Evolutionary conservation across 2,329 filamentous ascomycete species (phyloP).

Genomic region (Calycina marina): DNA sequence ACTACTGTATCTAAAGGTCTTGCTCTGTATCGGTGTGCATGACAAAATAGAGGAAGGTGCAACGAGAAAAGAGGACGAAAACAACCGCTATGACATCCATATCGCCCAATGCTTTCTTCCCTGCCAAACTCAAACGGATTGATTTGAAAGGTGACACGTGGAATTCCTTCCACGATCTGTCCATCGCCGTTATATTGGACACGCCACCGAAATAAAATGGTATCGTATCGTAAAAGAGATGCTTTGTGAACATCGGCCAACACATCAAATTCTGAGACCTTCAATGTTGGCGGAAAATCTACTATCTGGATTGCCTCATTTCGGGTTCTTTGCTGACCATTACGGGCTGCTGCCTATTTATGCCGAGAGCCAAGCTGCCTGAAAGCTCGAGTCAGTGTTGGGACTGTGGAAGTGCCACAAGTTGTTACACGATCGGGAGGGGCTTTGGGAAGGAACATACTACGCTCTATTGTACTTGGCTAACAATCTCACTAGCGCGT

Average conservation of each 20-base stretch:
- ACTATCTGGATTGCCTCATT: slow-evolving; percentile 7
- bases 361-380: slow-evolving; percentile 3
- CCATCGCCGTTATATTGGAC: slow-evolving; percentile 10
- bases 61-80: slow-evolving; percentile 1
- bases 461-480: slow-evolving; percentile 38
- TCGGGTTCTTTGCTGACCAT: slow-evolving; percentile 4
- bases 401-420: neutral
- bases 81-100: slow-evolving; percentile 5
- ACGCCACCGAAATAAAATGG: slow-evolving; percentile 15
- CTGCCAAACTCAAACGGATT: slow-evolving; percentile 1
- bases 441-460: neutral
- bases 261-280: slow-evolving; percentile 9
- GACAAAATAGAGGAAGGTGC: slow-evolving; percentile 1
- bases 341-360: slow-evolving; percentile 8
- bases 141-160: too few species aligned
- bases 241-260: slow-evolving; percentile 12
- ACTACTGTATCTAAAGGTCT: too few species aligned
- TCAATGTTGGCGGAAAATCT: slow-evolving; percentile 6
- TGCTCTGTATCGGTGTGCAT: too few species aligned
- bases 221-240: slow-evolving; percentile 18
- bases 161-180: too few species aligned
- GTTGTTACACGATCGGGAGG: neutral
- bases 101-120: slow-evolving; percentile 11
- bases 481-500: slow-evolving; percentile 91
- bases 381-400: neutral